Base-by-base conservation (phyloP, 176 grass and related monocot genomes). In the Avena eriantha region DNA sequence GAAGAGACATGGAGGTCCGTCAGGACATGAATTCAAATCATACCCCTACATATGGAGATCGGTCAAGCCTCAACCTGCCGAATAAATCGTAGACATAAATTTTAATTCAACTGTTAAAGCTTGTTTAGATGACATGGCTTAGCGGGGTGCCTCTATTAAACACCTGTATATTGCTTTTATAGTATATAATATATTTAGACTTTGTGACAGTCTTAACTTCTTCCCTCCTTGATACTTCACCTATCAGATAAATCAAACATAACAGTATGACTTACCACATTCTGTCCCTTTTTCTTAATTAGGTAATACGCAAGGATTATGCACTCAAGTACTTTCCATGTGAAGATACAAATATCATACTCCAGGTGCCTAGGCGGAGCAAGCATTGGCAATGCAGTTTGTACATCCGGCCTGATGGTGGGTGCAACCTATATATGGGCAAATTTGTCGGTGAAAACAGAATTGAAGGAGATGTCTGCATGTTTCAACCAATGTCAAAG, bases 391-490 rank as follows among this genome's bases (percentile, higher is more conserved):
- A 45, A 23, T 77, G 85, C 10, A 70, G 21, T n/a, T 46, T 46
- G 45, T 46, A 46, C 45, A 46, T 46, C 10, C 45, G 45, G 56
- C 8, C 19, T 61, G n/a, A 24, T 61, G 22, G 58, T 61, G 8
- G 58, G 5, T 5, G 5, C 63, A 34, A 66, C 26, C 63, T 66
- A 7, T 66, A 5, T 33, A 2, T 66, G 18, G 43, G 58, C 31
- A 29, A 64, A 10, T 94, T 91, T 77, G 89, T 85, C 22, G 1
- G 0, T 9, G 89, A 94, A 19, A 91, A 94, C 45, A 8, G 45
- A 10, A 9, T 46, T 46, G 45, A 46, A 46, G 45, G 45, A 46
- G 45, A 46, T 46, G 9, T 46, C 45, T 46, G 45, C 45, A 46
- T 46, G 9, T 46, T 46, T 46, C 45, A 46, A 46, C 48, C 45